Base-by-base conservation (phyloP, 2,329 filamentous ascomycete genomes). In the Fusarium sp. region DNA sequence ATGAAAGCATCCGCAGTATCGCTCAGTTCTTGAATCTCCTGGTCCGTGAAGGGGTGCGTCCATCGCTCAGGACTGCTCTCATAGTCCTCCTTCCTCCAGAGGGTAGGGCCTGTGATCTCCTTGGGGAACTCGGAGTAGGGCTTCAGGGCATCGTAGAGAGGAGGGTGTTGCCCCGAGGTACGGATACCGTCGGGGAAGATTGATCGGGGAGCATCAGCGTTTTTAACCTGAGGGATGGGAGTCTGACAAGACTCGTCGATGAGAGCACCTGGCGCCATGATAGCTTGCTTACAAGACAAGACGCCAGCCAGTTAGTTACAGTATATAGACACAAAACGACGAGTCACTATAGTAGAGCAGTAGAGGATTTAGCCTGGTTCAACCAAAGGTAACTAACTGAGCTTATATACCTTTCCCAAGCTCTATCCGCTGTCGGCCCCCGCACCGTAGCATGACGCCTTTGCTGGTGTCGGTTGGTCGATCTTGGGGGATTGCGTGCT, bases 21-120 rank as follows among this genome's bases (percentile, higher is more conserved):
- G 68, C 85, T 84, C 45, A 95, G 78, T 70, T 93, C 91, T 9
- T 78, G 76, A 17, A 92, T 78, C 73, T 94, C 90, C 2, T 85
- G 82, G 0, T 80, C 76, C 0, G 83, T 88, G 71, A 94, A 91
- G 3, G 78, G 78, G 73, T 93, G 90, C 6, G 88, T 88, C 91
- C 91, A 94, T 73, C 82, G 82, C 67, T 91, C 87, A 0, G 89
- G 87, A 63, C 83, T 78, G 67, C 83, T 75, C 55, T 78, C 79
- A 68, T 88, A 92, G 32, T 91, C 88, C 36, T 87, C 84, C 9
- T 83, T 81, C 54, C 83, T 82, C 91, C 91, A 95, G 31, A 91
- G 85, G 0, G 90, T 93, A 1, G 85, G 85, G 6, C 90, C 90
- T 0, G 82, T 80, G 71, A 94, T 91, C 60, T 88, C 77, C 57